A percentile compares a stretch with the other conserved stretches of the same genome.
Conservation (phyloP, 768 basidiomycete species). For the Coprinopsis strossmayeri region DNA sequence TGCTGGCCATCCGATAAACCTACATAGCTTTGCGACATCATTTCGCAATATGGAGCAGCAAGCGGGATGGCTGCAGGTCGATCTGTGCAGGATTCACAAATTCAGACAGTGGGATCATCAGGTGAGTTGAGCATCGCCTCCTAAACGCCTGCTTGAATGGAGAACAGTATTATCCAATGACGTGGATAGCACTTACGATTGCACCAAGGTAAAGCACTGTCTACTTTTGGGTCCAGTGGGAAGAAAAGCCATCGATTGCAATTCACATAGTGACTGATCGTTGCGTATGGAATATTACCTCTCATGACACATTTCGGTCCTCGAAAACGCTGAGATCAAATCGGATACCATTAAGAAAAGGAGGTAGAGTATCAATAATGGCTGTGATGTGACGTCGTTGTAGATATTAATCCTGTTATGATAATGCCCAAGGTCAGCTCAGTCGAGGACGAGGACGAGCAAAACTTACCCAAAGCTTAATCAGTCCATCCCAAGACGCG, state of each 20-base stretch:
- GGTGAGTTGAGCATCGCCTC: not conserved
- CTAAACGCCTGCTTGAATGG: not conserved
- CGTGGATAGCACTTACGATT: not conserved
- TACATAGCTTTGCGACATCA: not conserved
- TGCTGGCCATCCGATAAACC: not conserved
- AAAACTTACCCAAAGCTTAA: constrained; percentile 88
- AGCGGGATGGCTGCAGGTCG: not conserved
- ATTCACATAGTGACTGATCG: too few relatives aligned
- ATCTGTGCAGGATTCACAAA: not conserved
- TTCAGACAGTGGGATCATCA: not conserved
- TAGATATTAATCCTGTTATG: not conserved
- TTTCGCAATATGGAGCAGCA: not conserved
- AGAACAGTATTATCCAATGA: not conserved
- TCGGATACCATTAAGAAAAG: too few relatives aligned
- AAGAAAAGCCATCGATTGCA: not conserved
- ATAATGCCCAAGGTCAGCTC: constrained; percentile 11
- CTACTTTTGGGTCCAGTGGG: not conserved
- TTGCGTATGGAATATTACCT: too few relatives aligned
- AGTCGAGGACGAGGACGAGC: constrained; percentile 7
- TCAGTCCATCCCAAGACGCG: constrained; percentile 95
- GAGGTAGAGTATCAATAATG: too few relatives aligned
- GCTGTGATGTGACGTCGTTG: too few relatives aligned
- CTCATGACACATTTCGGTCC: too few relatives aligned
- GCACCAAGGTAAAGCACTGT: not conserved
- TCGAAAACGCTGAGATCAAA: too few relatives aligned